Evolutionary conservation across 2,329 filamentous ascomycete genomes (phyloP), one percentile per base, ranked within the genome.

Genomic region (Fusarium sp.): DNA sequence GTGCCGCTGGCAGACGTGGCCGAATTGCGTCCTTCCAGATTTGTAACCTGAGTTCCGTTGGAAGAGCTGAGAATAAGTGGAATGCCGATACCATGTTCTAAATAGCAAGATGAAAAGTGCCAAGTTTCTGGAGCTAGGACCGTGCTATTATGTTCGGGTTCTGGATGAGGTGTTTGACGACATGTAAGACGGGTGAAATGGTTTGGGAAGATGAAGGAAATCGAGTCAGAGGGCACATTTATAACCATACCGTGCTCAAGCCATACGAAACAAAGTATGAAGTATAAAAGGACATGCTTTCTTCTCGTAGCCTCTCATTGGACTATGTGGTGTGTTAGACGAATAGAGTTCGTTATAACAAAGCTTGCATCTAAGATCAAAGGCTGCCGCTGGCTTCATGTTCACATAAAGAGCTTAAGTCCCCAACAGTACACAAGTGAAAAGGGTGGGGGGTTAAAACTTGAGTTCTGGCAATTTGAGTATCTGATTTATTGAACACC

Each of bases 361-460:
- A 26, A 45, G 44, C 17, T 26, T 45, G 44, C 8, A 13, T 14
- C 4, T 14, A 26, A 45, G 17, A 20, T 18, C 42, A 45, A 26
- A 24, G 41, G 41, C 14, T 44, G 4, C n/a, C 41, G 0, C n/a
- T 0, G 8, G 15, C 41, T 44, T 44, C n/a, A 17, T 44, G 9
- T 44, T 24, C 5, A 24, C n/a, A 44, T 24, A 0, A 17, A 44
- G 42, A 45, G 42, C 24, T 17, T 13, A 45, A 26, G 4, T 20
- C 15, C 9, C 14, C 9, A 42, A 42, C n/a, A 24, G n/a, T 24
- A 8, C 41, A 0, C 41, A 42, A 24, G 14, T 42, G 41, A 24
- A 6, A 7, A 14, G 8, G n/a, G 14, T 1, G 41, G n/a, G 41
- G 0, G 1, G 11, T 17, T 0, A 42, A 42, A 0, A 4, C n/a